A percentile compares a stretch with the other conserved stretches of the same genome.
Evolutionary conservation across 2,329 filamentous ascomycete species (phyloP).

Genomic region (Colletotrichum cuscutae): DNA sequence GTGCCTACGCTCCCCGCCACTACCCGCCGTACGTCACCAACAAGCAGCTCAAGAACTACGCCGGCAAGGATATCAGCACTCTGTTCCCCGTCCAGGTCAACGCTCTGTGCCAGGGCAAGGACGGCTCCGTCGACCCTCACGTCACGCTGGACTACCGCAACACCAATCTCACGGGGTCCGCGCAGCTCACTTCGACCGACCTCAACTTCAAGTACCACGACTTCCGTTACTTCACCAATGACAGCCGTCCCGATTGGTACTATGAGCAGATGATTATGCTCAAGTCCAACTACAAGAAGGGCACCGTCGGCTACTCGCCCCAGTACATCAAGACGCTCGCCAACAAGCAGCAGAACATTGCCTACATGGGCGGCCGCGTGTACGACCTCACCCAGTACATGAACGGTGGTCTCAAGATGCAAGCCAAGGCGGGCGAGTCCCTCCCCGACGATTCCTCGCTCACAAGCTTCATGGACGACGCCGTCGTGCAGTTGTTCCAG

Average conservation of each 20-base stretch:
- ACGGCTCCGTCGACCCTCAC: constrained; percentile 71
- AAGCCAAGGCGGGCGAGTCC: constrained; percentile 64
- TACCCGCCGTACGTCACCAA: constrained; percentile 74
- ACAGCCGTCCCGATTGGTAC: constrained; percentile 91
- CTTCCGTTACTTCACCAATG: constrained; percentile 86
- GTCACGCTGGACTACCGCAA: constrained; percentile 88
- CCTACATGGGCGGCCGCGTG: constrained; percentile 80
- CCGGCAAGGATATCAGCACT: constrained; percentile 84
- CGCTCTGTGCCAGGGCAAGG: constrained; percentile 84
- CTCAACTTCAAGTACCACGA: constrained; percentile 87
- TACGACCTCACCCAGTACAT: constrained; percentile 93
- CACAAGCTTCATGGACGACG: constrained; percentile 82
- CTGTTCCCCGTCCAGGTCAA: constrained; percentile 96
- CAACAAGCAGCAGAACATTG: constrained; percentile 71
- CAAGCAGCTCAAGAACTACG: constrained; percentile 79
- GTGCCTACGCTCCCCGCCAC: constrained; percentile 77
- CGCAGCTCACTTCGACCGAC: constrained; percentile 72
- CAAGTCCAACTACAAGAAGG: constrained; percentile 83
- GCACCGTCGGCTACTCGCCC: constrained; percentile 84
- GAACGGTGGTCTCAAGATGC: constrained; percentile 75
- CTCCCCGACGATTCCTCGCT: constrained; percentile 59
- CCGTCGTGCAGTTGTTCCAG: constrained; percentile 82
- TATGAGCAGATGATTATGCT: constrained; percentile 86
- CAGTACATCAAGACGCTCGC: constrained; percentile 80
- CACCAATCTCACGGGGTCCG: constrained; percentile 78